These are phyloP conservation scores for Thyridium curvatum DNA, from an alignment of 2,329 filamentous ascomycete genomes.

Conservation along the genomic window DNA sequence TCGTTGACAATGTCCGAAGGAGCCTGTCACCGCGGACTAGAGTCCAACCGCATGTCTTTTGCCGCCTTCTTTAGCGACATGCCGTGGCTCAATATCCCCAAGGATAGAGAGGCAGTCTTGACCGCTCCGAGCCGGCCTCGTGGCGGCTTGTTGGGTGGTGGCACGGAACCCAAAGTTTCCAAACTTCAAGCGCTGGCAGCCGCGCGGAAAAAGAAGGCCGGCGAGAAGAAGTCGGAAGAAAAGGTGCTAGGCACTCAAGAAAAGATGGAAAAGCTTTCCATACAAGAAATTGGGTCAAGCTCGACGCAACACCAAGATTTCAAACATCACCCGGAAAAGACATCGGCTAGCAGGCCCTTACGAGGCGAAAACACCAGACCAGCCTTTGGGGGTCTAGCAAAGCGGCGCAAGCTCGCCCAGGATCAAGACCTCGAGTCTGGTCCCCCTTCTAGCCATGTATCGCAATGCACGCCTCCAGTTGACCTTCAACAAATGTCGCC, in stretches of 20 bases:
- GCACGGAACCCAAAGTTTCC: conserved; percentile 64
- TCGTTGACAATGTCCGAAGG: conserved; percentile 13
- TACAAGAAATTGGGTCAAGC: conserved; percentile 5
- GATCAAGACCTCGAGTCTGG: background rate
- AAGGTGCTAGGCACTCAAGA: conserved; percentile 18
- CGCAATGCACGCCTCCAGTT: background rate
- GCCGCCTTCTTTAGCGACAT: conserved; percentile 72
- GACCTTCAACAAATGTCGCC: conserved; percentile 3
- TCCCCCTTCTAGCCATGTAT: no score
- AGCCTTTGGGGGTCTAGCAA: conserved; percentile 10
- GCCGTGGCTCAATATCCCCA: conserved; percentile 75
- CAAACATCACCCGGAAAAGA: conserved; percentile 19
- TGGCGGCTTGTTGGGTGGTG: conserved; percentile 73
- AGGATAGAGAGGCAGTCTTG: conserved; percentile 58
- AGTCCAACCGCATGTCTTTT: conserved; percentile 20
- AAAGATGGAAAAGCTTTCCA: conserved; percentile 13
- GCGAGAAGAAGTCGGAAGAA: conserved; percentile 43
- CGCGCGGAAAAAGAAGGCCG: conserved; percentile 75
- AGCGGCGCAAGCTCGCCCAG: conserved; percentile 11
- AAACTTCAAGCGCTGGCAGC: conserved; percentile 89
- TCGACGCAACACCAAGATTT: background rate
- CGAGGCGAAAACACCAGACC: conserved; percentile 10
- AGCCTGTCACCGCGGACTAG: conserved; percentile 4
- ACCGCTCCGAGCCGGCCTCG: conserved; percentile 47
- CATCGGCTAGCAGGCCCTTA: conserved; percentile 11